Evolutionary conservation across 495 filamentous ascomycete genomes (phyloP), one percentile per base, ranked within the genome.

Genomic region (Penicillium coffeae): DNA sequence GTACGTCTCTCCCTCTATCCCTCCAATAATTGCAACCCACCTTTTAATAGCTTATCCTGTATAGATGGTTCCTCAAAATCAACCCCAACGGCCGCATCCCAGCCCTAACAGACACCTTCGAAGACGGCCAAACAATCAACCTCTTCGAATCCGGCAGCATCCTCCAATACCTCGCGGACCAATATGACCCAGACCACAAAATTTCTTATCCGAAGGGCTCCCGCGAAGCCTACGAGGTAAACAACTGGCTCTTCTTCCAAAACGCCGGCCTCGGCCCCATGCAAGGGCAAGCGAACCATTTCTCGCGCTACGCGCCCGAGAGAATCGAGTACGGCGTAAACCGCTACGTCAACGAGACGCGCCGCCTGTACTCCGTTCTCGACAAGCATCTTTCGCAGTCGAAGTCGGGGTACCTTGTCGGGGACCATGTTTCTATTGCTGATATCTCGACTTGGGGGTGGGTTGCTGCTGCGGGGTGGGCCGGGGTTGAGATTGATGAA

Each of bases 51-150:
- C n/a, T n/a, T n/a, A n/a, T n/a, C n/a, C n/a, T 41, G 1, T 21
- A 12, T 35, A 74, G 71, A 46, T 94, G 88, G 88, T 96, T 92
- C 73, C 78, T 95, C 34, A 82, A 81, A 32, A 93, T 96, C 66
- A 95, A 95, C 70, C 91, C 91, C 44, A 95, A 96, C 61, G 91
- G 91, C 55, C 88, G 92, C 48, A 95, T 96, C 56, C 91, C 91
- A n/a, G 91, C 91, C 13, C 56, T 96, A 19, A 91, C 87, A 19
- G 92, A 96, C 64, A 82, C 77, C 9, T 81, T 85, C 58, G 56
- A 54, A 1, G 86, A 93, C 62, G 89, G 89, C 47, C 73, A 86
- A 55, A 69, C 71, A 25, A 90, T 95, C 65, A 71, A 76, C 14
- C 54, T 96, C 3, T 96, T 95, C 58, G 91, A 96, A 66, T 86